Conservation (phyloP, 140 eudicot genomes). For the Stevia rebaudiana region DNA sequence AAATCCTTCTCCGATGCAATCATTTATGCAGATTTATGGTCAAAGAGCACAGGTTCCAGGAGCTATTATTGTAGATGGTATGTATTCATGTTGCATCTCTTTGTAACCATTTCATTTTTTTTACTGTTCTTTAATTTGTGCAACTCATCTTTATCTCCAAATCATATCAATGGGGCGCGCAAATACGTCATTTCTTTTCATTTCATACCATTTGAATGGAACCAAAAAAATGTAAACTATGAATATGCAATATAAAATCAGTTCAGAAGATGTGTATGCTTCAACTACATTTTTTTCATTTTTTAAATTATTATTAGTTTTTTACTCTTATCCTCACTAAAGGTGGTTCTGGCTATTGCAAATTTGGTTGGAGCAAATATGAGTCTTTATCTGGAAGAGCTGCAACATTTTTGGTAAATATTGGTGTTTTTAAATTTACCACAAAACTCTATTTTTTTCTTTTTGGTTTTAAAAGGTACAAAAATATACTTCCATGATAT, state of each 20-base stretch:
- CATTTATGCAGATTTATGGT: slow-evolving; percentile 68
- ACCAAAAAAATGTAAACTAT: not conserved
- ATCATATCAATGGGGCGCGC: not conserved
- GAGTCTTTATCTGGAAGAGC: slow-evolving; percentile 76
- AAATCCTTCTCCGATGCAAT: slow-evolving; percentile 43
- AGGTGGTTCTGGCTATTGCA: slow-evolving; percentile 99
- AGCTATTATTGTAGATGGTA: slow-evolving; percentile 75
- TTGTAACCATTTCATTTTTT: not conserved
- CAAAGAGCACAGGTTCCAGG: slow-evolving; percentile 71
- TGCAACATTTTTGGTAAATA: slow-evolving; percentile 79
- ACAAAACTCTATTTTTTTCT: not conserved
- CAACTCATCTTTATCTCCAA: not conserved
- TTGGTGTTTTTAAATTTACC: not conserved
- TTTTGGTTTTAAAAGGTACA: not conserved
- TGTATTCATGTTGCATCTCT: slow-evolving; percentile 3
- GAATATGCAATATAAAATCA: not conserved
- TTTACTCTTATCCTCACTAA: slow-evolving; percentile 1
- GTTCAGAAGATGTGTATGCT: not conserved
- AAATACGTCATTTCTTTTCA: not conserved
- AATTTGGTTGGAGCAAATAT: slow-evolving; percentile 97
- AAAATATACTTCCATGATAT: not conserved
- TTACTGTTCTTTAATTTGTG: not conserved
- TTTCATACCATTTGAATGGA: not conserved
- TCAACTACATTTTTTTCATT: slow-evolving; percentile 6
- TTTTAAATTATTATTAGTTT: not conserved